phyloP scores from a whole-genome alignment of 2,329 filamentous ascomycete species.

The Fusarium tuaranense region DNA sequence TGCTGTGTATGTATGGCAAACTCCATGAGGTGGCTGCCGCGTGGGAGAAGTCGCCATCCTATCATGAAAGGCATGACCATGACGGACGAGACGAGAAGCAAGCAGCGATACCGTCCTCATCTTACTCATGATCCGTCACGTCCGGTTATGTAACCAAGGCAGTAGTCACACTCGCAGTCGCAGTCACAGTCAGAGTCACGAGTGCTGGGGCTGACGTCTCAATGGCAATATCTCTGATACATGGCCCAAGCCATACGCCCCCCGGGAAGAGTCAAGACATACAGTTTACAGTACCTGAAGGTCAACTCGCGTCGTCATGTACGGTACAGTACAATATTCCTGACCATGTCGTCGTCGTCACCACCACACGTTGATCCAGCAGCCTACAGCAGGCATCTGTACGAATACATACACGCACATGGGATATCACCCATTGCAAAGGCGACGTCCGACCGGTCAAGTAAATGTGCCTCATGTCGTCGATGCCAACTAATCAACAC shows the following conservation, averaged over 20 bases:
- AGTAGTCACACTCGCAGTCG: not conserved
- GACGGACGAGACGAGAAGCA: not conserved
- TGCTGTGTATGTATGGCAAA: not conserved
- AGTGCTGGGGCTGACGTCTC: constrained; percentile 1
- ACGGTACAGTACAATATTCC: not conserved
- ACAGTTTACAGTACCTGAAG: not conserved
- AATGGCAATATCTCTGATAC: constrained; percentile 10
- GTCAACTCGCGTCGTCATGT: not conserved
- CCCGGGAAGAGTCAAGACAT: not conserved
- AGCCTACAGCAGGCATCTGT: not conserved
- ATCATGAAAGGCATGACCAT: not conserved
- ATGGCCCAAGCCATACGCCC: not conserved
- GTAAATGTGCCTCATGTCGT: constrained; percentile 5
- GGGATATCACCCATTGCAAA: not conserved
- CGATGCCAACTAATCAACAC: constrained; percentile 16
- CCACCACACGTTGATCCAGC: not conserved
- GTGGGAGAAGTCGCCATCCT: not conserved
- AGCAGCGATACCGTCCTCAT: not conserved
- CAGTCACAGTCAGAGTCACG: not conserved
- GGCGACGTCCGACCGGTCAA: not conserved
- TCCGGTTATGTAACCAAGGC: constrained; percentile 1
- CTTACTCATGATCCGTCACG: not conserved
- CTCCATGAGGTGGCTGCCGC: constrained; percentile 4
- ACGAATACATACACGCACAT: not conserved
- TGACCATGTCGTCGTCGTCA: constrained; percentile 9